A percentile compares a stretch with the other conserved stretches of the same genome.
Conservation (phyloP, 2,329 filamentous ascomycete genomes). For the Fusarium sp. region DNA sequence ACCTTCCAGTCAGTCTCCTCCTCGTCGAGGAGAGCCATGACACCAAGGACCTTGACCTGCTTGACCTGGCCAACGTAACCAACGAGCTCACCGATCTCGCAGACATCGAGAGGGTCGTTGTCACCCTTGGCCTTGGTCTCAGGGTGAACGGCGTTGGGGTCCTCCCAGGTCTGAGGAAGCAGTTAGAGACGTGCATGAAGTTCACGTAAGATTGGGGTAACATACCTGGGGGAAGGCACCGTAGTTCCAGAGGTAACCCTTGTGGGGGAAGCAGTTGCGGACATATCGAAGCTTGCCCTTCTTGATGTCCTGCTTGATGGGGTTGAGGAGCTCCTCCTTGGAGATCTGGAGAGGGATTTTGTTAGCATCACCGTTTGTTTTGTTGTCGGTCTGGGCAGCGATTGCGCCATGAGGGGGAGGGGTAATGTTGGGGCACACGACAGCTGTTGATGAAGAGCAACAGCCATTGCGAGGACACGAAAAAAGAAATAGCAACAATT, state of each 20-base stretch:
- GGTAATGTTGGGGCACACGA: conserved; percentile 34
- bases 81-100: conserved; percentile 98
- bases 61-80: conserved; percentile 97
- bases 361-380: conserved; percentile 41
- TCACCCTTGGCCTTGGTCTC: conserved; percentile 99
- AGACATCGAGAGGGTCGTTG: conserved; percentile 99
- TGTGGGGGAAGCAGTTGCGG: conserved; percentile 99
- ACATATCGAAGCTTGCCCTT: conserved; percentile 99
- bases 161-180: conserved; percentile 88
- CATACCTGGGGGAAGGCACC: conserved; percentile 96
- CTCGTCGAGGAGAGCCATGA: conserved; percentile 99
- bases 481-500: neutral
- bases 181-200: conserved; percentile 19
- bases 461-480: neutral
- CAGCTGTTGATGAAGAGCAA: conserved; percentile 15
- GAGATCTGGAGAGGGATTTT: conserved; percentile 77
- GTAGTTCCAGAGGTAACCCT: conserved; percentile 99
- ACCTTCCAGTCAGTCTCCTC: conserved; percentile 99
- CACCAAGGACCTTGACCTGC: conserved; percentile 99
- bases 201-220: conserved; percentile 12
- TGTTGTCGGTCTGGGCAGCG: conserved; percentile 16
- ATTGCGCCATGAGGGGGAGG: conserved; percentile 26
- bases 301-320: conserved; percentile 99
- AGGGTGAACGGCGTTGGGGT: conserved; percentile 94
- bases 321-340: conserved; percentile 98